Percentiles rank a stretch among this genome's conserved stretches.
Evolutionary conservation across 2,329 filamentous ascomycete genomes (phyloP).

Genomic region (Dendrostoma leiphaemia): DNA sequence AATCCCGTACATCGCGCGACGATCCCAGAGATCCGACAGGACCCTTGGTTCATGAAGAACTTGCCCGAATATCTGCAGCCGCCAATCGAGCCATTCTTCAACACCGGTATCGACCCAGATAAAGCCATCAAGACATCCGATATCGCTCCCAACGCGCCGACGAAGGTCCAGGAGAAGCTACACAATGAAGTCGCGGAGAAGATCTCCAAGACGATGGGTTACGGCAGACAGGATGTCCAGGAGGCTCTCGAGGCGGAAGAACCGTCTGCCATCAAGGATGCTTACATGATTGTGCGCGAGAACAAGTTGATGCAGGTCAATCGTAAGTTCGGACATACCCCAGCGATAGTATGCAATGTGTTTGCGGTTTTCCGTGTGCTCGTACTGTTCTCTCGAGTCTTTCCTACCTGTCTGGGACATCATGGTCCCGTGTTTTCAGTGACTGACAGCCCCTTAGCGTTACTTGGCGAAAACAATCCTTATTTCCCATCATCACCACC

Average conservation of each 20-base stretch:
- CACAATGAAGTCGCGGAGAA: constrained; percentile 93
- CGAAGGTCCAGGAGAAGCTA: constrained; percentile 80
- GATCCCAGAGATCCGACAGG: constrained; percentile 87
- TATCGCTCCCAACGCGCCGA: constrained; percentile 75
- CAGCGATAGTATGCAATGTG: not conserved
- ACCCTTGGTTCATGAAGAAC: constrained; percentile 90
- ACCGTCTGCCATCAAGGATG: constrained; percentile 97
- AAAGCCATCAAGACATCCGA: constrained; percentile 83
- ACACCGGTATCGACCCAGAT: constrained; percentile 90
- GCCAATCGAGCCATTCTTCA: constrained; percentile 86
- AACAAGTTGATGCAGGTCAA: constrained; percentile 97
- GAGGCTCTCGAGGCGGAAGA: constrained; percentile 90
- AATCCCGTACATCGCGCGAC: constrained; percentile 93
- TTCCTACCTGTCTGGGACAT: not conserved
- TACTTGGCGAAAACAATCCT: constrained; percentile 42
- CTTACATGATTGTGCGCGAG: constrained; percentile 95
- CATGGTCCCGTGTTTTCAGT: constrained; percentile 12
- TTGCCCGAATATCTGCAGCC: constrained; percentile 83
- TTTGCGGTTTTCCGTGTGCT: not conserved
- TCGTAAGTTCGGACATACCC: constrained; percentile 64
- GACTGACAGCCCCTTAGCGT: constrained; percentile 39
- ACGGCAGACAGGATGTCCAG: constrained; percentile 90
- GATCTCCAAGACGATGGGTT: constrained; percentile 97
- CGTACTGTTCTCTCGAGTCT: not conserved
- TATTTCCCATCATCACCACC: constrained; percentile 45